These are phyloP conservation scores for Asterochloris erici DNA, from an alignment of 139 green algal species.

Conservation along the genomic window DNA sequence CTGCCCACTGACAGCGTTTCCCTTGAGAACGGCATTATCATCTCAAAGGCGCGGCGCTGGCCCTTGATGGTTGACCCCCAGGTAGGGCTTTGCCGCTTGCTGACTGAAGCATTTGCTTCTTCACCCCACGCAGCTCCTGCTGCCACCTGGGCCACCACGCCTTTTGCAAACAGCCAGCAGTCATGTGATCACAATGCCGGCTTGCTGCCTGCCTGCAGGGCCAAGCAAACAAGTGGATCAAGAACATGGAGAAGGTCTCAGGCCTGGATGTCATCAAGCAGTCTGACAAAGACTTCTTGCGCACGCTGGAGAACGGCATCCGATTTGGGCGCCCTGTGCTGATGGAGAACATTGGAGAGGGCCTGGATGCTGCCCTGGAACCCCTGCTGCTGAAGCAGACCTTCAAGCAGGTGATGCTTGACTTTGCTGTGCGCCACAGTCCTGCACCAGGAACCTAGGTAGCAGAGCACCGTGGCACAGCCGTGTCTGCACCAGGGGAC, in stretches of 20 bases:
- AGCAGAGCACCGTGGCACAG: too few relatives aligned
- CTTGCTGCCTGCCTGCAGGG: slow-evolving; percentile 19
- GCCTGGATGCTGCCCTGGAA: slow-evolving; percentile 11
- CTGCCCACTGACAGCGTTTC: slow-evolving; percentile 10
- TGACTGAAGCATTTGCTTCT: neutral
- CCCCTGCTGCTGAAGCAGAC: slow-evolving; percentile 18
- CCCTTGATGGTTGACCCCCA: slow-evolving; percentile 23
- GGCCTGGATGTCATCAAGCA: slow-evolving; percentile 14
- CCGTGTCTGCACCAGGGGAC: too few relatives aligned
- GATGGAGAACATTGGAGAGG: slow-evolving; percentile 14
- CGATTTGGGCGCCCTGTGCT: slow-evolving; percentile 10
- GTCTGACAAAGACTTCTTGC: slow-evolving; percentile 8
- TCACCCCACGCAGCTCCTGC: neutral
- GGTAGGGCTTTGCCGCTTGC: neutral
- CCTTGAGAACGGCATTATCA: slow-evolving; percentile 15
- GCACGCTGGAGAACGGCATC: slow-evolving; percentile 13
- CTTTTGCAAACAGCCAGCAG: too few relatives aligned
- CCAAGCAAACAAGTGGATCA: slow-evolving; percentile 15
- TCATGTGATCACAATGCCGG: neutral
- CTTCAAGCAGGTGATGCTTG: slow-evolving; percentile 4
- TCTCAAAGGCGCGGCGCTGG: slow-evolving; percentile 2
- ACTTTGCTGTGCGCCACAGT: too few relatives aligned
- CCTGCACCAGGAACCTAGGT: too few relatives aligned
- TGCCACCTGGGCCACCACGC: neutral
- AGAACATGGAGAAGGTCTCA: slow-evolving; percentile 9